phyloP scores from a whole-genome alignment of 2,329 filamentous ascomycete genomes.

The Colletotrichum acutatum region DNA sequence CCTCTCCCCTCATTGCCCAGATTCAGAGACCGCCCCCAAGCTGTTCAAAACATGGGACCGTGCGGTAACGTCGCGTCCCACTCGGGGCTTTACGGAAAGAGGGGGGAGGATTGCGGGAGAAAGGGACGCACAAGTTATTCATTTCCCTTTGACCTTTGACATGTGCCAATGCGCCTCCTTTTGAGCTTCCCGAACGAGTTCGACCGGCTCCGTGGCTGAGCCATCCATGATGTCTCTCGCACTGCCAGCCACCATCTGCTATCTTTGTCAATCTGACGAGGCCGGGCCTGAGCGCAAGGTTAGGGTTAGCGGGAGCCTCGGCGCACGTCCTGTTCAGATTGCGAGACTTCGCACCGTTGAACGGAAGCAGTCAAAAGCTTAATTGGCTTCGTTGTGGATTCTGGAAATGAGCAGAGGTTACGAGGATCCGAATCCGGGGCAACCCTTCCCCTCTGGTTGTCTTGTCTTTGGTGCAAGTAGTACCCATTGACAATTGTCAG shows the following conservation, averaged over 20 bases:
- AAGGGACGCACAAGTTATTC: background rate
- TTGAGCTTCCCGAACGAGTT: background rate
- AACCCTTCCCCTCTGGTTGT: background rate
- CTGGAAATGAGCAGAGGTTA: background rate
- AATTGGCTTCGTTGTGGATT: constrained; percentile 6
- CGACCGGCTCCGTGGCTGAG: background rate
- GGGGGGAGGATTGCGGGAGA: background rate
- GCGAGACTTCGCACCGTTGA: background rate
- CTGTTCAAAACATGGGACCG: constrained; percentile 16
- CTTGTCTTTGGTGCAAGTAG: too few relatives aligned
- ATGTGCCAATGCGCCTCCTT: background rate
- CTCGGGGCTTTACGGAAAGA: constrained; percentile 15
- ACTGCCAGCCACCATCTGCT: background rate
- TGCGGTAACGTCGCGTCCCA: constrained; percentile 17
- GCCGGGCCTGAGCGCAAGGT: background rate
- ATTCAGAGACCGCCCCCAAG: constrained; percentile 13
- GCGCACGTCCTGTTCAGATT: background rate
- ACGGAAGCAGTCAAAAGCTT: constrained; percentile 7
- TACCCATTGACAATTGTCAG: too few relatives aligned
- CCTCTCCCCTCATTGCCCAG: background rate
- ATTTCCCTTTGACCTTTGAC: background rate
- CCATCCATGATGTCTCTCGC: background rate
- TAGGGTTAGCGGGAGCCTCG: background rate
- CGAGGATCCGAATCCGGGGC: background rate
- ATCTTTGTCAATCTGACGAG: background rate